phyloP scores from a whole-genome alignment of 2,329 filamentous ascomycete species.

The Triangularia setosa region DNA sequence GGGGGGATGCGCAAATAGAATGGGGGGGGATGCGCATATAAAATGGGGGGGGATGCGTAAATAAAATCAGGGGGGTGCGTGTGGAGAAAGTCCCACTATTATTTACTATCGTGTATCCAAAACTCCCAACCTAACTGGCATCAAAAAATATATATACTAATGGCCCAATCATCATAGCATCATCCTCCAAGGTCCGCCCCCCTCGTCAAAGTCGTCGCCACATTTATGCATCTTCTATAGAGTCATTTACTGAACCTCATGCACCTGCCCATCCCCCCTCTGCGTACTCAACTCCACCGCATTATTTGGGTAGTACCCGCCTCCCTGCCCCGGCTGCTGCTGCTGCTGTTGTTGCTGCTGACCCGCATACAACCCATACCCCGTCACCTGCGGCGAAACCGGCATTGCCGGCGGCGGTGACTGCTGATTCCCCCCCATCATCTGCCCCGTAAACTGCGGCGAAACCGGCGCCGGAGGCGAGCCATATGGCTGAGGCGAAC shows the following conservation, averaged over 20 bases:
- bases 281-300: conserved; percentile 16
- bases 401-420: neutral
- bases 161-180: too few relatives aligned
- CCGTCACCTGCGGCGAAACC: neutral
- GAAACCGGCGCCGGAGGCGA: neutral
- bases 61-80: too few relatives aligned
- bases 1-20: too few relatives aligned
- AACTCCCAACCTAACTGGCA: too few relatives aligned
- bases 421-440: neutral
- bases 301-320: neutral
- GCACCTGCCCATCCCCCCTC: conserved; percentile 17
- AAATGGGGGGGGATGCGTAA: too few relatives aligned
- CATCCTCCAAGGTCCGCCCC: too few relatives aligned
- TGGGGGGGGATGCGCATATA: too few relatives aligned
- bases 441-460: conserved; percentile 2
- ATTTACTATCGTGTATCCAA: too few relatives aligned
- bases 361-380: neutral
- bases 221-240: too few relatives aligned
- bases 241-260: conserved; percentile 10
- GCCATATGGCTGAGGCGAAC: neutral
- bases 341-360: neutral
- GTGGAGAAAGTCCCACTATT: too few relatives aligned
- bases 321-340: neutral
- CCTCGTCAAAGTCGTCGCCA: too few relatives aligned
- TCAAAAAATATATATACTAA: too few relatives aligned